Conservation (phyloP, 768 basidiomycete species). For the Tubosaeta sp. region DNA sequence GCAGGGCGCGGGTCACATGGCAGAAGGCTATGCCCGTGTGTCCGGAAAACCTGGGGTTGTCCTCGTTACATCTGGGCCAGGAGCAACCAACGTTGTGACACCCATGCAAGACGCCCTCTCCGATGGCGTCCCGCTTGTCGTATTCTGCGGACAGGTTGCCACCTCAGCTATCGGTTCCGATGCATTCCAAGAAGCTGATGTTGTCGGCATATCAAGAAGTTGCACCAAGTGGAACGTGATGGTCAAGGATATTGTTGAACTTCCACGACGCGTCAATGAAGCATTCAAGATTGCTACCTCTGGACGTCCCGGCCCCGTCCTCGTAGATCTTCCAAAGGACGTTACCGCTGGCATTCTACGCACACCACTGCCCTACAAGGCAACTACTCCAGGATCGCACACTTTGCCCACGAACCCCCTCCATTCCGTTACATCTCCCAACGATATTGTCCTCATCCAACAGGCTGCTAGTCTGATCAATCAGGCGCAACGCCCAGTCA, state of each 20-base stretch:
- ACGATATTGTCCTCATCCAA: conserved; percentile 62
- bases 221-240: conserved; percentile 99
- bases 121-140: conserved; percentile 91
- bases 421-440: conserved; percentile 49
- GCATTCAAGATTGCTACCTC: conserved; percentile 99
- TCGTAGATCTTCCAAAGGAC: conserved; percentile 99
- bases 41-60: conserved; percentile 97
- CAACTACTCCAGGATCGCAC: conserved; percentile 78
- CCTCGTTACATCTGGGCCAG: conserved; percentile 96
- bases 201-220: conserved; percentile 91
- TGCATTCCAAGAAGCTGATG: conserved; percentile 97
- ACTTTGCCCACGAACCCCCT: conserved; percentile 75
- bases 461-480: conserved; percentile 92
- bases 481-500: conserved; percentile 81
- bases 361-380: conserved; percentile 78
- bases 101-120: conserved; percentile 97
- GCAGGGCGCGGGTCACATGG: conserved; percentile 99
- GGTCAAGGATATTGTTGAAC: conserved; percentile 95
- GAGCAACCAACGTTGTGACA: conserved; percentile 96
- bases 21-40: conserved; percentile 96
- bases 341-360: conserved; percentile 90
- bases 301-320: conserved; percentile 94
- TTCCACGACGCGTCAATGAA: conserved; percentile 95
- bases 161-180: conserved; percentile 99
- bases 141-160: conserved; percentile 97